Conservation (phyloP, 805 yeast species). For the Metschnikowia reukaufii region DNA sequence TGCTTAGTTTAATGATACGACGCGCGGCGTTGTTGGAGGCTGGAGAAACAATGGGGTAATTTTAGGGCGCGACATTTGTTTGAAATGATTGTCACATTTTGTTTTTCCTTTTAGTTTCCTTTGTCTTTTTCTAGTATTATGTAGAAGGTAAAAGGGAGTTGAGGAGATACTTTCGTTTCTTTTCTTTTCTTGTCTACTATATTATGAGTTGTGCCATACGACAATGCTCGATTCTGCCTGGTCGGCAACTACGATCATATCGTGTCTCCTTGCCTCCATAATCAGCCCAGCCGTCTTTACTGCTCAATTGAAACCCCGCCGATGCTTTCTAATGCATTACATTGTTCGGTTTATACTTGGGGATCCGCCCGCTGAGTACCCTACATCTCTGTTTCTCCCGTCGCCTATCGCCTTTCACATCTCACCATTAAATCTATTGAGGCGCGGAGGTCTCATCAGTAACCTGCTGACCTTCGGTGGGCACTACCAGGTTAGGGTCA, state of each 20-base stretch:
- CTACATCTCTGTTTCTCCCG: no score
- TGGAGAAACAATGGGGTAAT: no score
- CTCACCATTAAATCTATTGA: conserved; percentile 7
- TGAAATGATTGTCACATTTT: no score
- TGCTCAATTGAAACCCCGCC: background rate
- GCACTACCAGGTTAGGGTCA: conserved; percentile 16
- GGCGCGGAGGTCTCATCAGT: conserved; percentile 10
- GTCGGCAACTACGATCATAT: background rate
- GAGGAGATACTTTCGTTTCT: no score
- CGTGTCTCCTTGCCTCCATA: background rate
- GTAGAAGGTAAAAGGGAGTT: no score
- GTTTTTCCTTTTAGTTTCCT: background rate
- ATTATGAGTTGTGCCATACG: background rate
- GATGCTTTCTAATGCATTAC: background rate
- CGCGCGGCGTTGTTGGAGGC: no score
- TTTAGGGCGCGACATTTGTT: no score
- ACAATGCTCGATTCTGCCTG: background rate
- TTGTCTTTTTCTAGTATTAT: background rate
- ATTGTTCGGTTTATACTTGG: no score
- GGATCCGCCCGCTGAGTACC: no score
- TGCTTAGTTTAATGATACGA: no score
- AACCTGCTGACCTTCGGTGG: conserved; percentile 4
- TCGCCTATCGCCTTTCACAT: background rate
- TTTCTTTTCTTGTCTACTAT: background rate
- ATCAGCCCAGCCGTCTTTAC: background rate